Conservation (phyloP, 2,329 filamentous ascomycete genomes). For the Septoria petroselini region DNA sequence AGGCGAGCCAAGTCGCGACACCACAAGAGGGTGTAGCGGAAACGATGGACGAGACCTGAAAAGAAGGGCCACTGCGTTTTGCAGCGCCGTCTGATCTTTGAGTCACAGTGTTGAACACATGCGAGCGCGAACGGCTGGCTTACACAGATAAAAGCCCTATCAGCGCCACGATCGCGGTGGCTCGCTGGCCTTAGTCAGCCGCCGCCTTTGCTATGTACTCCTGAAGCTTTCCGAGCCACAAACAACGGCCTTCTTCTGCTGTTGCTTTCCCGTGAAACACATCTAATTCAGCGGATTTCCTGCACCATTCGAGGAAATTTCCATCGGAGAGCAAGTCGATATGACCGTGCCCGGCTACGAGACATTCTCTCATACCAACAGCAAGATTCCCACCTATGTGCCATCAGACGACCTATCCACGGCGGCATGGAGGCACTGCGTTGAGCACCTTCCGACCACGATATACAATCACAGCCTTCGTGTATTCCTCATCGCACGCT, state of each 20-base stretch:
- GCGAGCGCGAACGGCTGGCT: too few relatives aligned
- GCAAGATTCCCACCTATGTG: background rate
- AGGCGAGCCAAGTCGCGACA: constrained; percentile 23
- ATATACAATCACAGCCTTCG: background rate
- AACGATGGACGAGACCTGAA: constrained; percentile 30
- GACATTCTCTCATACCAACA: background rate
- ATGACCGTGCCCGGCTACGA: background rate
- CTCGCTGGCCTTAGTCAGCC: too few relatives aligned
- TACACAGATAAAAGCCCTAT: too few relatives aligned
- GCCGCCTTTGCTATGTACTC: too few relatives aligned
- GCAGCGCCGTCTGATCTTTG: too few relatives aligned
- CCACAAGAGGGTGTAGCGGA: constrained; percentile 24
- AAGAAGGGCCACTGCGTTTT: background rate
- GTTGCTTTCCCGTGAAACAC: background rate
- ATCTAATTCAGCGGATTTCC: too few relatives aligned
- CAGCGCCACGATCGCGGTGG: too few relatives aligned
- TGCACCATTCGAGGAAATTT: too few relatives aligned
- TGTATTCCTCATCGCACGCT: background rate
- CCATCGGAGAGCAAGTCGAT: too few relatives aligned
- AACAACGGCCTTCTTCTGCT: background rate
- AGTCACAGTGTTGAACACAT: too few relatives aligned
- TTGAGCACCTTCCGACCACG: background rate
- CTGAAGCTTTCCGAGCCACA: background rate
- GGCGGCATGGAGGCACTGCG: background rate
- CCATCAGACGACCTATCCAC: background rate